These are phyloP conservation scores for Metrosideros polymorpha DNA, from an alignment of 441 rosid species.

Conservation along the genomic window DNA sequence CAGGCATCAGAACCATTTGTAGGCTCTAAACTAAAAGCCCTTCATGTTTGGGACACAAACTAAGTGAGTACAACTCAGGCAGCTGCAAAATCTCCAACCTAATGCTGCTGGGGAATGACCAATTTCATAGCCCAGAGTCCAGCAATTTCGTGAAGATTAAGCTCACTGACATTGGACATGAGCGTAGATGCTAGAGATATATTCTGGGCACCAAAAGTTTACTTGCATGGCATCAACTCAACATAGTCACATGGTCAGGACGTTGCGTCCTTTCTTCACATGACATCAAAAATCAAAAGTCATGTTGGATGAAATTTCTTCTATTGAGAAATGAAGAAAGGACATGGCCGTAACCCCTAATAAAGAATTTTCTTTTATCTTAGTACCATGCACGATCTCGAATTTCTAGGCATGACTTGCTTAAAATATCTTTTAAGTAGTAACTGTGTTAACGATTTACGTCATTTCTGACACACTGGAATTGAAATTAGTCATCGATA, in stretches of 20 bases:
- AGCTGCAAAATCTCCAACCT: not conserved
- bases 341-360: too few species aligned
- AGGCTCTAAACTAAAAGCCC: not conserved
- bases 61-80: not conserved
- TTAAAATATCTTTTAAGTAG: not conserved
- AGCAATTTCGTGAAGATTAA: not conserved
- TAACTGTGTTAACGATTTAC: not conserved
- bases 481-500: not conserved
- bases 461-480: accelerated
- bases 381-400: too few species aligned
- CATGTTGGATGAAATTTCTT: too few species aligned
- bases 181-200: not conserved
- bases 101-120: not conserved
- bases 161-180: not conserved
- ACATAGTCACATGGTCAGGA: too few species aligned
- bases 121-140: not conserved
- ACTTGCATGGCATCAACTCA: too few species aligned
- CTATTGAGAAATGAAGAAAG: too few species aligned
- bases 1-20: not conserved
- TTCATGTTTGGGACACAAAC: not conserved
- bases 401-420: too few species aligned
- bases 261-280: too few species aligned
- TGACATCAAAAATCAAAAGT: too few species aligned
- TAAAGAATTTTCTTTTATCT: too few species aligned
- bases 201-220: too few species aligned